These are phyloP conservation scores for Lasiosphaeria ovina DNA, from an alignment of 495 filamentous ascomycete genomes.

Conservation along the genomic window DNA sequence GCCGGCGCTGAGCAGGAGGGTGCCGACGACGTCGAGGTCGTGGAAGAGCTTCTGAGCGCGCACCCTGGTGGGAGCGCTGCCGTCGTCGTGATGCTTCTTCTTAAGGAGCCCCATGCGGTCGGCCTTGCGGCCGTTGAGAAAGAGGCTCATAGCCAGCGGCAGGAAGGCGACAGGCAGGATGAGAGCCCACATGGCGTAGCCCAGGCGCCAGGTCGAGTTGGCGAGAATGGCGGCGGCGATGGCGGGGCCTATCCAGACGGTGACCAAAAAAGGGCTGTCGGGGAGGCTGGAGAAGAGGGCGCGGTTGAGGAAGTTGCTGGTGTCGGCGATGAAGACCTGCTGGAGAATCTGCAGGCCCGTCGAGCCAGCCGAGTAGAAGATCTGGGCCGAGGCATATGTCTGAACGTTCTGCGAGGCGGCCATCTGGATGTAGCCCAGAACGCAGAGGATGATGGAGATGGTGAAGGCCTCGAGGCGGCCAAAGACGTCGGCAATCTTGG, in stretches of 20 bases:
- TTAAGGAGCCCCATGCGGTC: constrained; percentile 36
- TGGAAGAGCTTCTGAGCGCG: constrained; percentile 46
- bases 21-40: constrained; percentile 60
- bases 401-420: constrained; percentile 38
- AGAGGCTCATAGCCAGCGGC: constrained; percentile 52
- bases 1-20: constrained; percentile 54
- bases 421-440: constrained; percentile 42
- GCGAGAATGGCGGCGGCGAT: constrained; percentile 45
- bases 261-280: constrained; percentile 60
- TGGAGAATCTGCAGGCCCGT: constrained; percentile 58
- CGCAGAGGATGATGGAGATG: constrained; percentile 34
- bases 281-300: constrained; percentile 60
- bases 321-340: constrained; percentile 65
- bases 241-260: constrained; percentile 51
- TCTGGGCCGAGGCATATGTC: constrained; percentile 45
- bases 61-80: neutral
- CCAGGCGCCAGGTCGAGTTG: constrained; percentile 58
- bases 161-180: constrained; percentile 53
- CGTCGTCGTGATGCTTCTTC: constrained; percentile 9
- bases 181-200: constrained; percentile 58
- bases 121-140: constrained; percentile 54
- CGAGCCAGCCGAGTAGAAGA: constrained; percentile 46
- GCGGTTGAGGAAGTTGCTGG: constrained; percentile 60
- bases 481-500: constrained; percentile 45
- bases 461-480: constrained; percentile 42